Percentiles rank a stretch among this genome's conserved stretches.
These are phyloP conservation scores for Pleurotus tuoliensis DNA, from an alignment of 768 basidiomycete species.

Conservation along the genomic window DNA sequence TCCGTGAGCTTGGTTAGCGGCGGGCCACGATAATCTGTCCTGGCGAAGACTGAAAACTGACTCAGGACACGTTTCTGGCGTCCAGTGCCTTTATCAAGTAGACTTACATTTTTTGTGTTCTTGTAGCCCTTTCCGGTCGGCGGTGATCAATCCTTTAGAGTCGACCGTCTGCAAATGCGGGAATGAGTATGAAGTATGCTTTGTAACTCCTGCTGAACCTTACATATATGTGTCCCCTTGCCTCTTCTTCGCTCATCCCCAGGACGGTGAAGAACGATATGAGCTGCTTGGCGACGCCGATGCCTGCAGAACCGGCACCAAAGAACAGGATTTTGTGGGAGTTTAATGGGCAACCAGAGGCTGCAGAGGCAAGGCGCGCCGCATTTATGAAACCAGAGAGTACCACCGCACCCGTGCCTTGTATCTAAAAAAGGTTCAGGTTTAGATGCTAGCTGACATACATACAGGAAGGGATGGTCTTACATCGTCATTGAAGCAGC, in stretches of 20 bases:
- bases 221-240: slow-evolving; percentile 64
- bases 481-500: slow-evolving; percentile 74
- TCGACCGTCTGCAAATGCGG: slow-evolving; percentile 54
- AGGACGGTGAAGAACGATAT: slow-evolving; percentile 76
- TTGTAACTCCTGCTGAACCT: slow-evolving; percentile 14
- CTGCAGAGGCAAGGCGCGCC: slow-evolving; percentile 53
- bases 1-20: slow-evolving; percentile 57
- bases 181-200: slow-evolving; percentile 10
- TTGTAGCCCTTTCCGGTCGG: slow-evolving; percentile 62
- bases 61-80: too few relatives aligned
- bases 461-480: slow-evolving; percentile 20
- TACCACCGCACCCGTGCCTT: slow-evolving; percentile 71
- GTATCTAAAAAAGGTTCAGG: slow-evolving; percentile 38
- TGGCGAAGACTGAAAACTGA: slow-evolving; percentile 56
- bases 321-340: slow-evolving; percentile 86
- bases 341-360: slow-evolving; percentile 49
- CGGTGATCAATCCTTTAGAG: slow-evolving; percentile 72
- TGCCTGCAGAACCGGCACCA: slow-evolving; percentile 87
- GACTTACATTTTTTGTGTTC: slow-evolving; percentile 69
- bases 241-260: slow-evolving; percentile 64
- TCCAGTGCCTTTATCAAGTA: neutral
- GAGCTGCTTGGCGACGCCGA: slow-evolving; percentile 84
- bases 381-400: slow-evolving; percentile 75
- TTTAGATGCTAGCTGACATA: neutral
- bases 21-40: slow-evolving; percentile 64